phyloP scores from a whole-genome alignment of 805 yeast genomes.

The Kuraishia hungarica region DNA sequence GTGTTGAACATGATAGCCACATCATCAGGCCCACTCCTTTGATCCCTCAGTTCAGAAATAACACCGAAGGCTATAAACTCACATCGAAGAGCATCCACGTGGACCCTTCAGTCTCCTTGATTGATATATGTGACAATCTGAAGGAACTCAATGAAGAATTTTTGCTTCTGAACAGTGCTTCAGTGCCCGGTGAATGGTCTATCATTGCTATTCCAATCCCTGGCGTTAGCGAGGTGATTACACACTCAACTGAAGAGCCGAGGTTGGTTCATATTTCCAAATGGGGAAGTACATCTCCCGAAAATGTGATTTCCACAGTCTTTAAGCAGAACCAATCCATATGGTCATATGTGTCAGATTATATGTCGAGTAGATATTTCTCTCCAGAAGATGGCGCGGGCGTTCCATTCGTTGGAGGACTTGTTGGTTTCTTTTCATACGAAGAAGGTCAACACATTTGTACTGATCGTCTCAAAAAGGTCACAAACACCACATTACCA shows the following conservation, averaged over 20 bases:
- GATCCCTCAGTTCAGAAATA: slow-evolving; percentile 8
- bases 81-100: neutral
- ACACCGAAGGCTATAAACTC: neutral
- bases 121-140: slow-evolving; percentile 45
- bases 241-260: slow-evolving; percentile 49
- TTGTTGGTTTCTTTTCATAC: slow-evolving; percentile 78
- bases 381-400: slow-evolving; percentile 20
- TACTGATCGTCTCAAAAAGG: slow-evolving; percentile 23
- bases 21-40: slow-evolving; percentile 15
- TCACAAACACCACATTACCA: slow-evolving; percentile 39
- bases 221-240: slow-evolving; percentile 35
- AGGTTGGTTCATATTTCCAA: slow-evolving; percentile 17
- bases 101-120: slow-evolving; percentile 20
- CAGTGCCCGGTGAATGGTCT: slow-evolving; percentile 82
- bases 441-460: slow-evolving; percentile 65
- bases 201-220: slow-evolving; percentile 65
- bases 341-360: slow-evolving; percentile 45
- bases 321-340: slow-evolving; percentile 19
- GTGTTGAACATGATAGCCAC: slow-evolving; percentile 12
- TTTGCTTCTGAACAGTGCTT: slow-evolving; percentile 66
- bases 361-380: slow-evolving; percentile 31
- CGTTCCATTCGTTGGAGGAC: slow-evolving; percentile 86
- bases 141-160: slow-evolving; percentile 30
- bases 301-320: neutral
- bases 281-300: slow-evolving; percentile 14